Evolutionary conservation across 208 protist species (phyloP), one percentile per base, ranked within the genome.

Genomic region (Trichomonas tenax): DNA sequence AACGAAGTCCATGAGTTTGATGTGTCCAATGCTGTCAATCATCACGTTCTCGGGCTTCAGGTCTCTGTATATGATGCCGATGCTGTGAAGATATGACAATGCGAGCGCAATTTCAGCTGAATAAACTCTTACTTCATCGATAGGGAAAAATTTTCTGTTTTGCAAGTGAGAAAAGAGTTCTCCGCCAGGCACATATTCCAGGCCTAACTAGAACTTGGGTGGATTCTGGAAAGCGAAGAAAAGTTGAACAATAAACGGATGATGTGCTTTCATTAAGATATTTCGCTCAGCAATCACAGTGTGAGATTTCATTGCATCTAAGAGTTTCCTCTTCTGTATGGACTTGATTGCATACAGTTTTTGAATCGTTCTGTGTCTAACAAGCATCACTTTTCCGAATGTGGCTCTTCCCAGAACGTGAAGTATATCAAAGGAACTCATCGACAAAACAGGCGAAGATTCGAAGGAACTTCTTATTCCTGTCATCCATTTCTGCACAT

Each of bases 91-190:
- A 51, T 97, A 96, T 82, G 96, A 96, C 15, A 98, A 88, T 14
- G 96, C 97, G 0, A 97, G 51, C 2, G 97, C 97, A 84, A 98
- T 98, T 88, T 98, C 97, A 21, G 97, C 97, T 15, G 96, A 97
- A 95, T 98, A 98, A 0, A 98, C 89, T 10, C 96, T 95, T 0
- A 96, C 96, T 14, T 97, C 46, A 49, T 96, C 72, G 51, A 98
- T 97, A 6, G 84, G 95, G 40, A 98, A 98, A 81, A 58, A 45
- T 49, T 96, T 82, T 49, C 97, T 96, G 36, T 96, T 96, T 36
- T 96, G 96, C 9, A 98, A 90, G 96, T 98, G 98, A 95, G 96
- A 98, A 96, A 98, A 98, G 26, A 98, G 96, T 96, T 98, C 98
- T 45, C 98, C 98, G 51, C 98, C 98, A 95, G 97, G 96, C 0